Conservation (phyloP, 2,329 filamentous ascomycete species). For the Ustilaginoidea virens region DNA sequence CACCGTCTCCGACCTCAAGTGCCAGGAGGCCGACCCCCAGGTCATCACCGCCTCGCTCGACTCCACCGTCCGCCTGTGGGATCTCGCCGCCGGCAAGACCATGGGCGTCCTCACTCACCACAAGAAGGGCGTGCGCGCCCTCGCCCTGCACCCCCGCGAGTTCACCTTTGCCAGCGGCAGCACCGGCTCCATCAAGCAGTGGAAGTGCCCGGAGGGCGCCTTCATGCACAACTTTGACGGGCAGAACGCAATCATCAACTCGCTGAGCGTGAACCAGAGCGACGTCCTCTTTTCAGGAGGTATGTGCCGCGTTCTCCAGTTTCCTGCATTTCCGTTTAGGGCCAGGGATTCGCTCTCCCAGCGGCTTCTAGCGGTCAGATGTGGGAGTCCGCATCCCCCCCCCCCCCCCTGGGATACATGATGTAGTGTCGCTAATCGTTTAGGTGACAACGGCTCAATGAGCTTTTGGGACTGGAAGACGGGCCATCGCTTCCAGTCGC, state of each 20-base stretch:
- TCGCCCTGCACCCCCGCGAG: constrained; percentile 76
- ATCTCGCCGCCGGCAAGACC: constrained; percentile 87
- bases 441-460: constrained; percentile 82
- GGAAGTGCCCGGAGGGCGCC: constrained; percentile 94
- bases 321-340: too few species aligned
- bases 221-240: constrained; percentile 99
- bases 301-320: constrained; percentile 14
- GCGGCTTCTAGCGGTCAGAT: too few species aligned
- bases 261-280: constrained; percentile 81
- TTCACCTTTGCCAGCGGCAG: constrained; percentile 93
- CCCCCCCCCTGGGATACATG: not conserved
- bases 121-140: constrained; percentile 85
- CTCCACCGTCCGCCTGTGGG: constrained; percentile 82
- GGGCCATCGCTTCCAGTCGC: constrained; percentile 75
- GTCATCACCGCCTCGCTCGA: constrained; percentile 90
- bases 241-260: constrained; percentile 94
- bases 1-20: constrained; percentile 78
- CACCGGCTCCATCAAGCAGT: constrained; percentile 93
- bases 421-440: not conserved
- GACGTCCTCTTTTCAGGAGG: constrained; percentile 88
- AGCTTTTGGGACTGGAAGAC: constrained; percentile 99
- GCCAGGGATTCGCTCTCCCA: too few species aligned
- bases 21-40: constrained; percentile 92
- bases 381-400: too few species aligned
- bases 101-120: constrained; percentile 95